Evolutionary conservation across 768 basidiomycete genomes (phyloP).

Genomic region (Leucosporidium creatinivorum): DNA sequence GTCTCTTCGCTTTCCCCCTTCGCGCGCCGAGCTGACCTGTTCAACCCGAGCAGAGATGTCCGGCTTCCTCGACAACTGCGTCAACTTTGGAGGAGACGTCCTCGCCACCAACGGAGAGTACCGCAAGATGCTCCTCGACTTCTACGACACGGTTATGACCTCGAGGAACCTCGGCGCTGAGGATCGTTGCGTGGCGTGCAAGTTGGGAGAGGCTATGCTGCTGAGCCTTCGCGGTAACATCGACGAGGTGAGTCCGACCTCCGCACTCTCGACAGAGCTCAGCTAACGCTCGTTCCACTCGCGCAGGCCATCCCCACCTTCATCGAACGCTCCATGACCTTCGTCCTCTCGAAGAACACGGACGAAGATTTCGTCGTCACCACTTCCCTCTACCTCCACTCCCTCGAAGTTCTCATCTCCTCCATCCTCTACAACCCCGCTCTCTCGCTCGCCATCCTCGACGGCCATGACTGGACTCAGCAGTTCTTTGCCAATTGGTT

Average conservation of each 20-base stretch:
- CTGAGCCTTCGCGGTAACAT: slow-evolving; percentile 69
- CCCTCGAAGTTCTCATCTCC: slow-evolving; percentile 76
- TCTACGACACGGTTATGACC: slow-evolving; percentile 67
- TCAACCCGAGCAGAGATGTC: slow-evolving; percentile 60
- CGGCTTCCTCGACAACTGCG: slow-evolving; percentile 77
- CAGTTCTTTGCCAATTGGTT: slow-evolving; percentile 85
- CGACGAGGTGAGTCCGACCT: slow-evolving; percentile 55
- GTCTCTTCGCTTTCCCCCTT: background rate
- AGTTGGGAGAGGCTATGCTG: slow-evolving; percentile 72
- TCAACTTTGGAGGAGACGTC: slow-evolving; percentile 70
- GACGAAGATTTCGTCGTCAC: slow-evolving; percentile 50
- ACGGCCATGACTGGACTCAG: slow-evolving; percentile 56
- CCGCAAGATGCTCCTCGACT: slow-evolving; percentile 69
- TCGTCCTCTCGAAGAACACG: slow-evolving; percentile 46
- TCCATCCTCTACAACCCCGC: slow-evolving; percentile 74
- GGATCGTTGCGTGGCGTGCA: slow-evolving; percentile 75
- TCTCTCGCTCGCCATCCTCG: slow-evolving; percentile 68
- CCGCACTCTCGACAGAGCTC: background rate
- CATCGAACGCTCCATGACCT: slow-evolving; percentile 55
- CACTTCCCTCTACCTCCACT: slow-evolving; percentile 59
- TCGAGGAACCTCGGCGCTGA: slow-evolving; percentile 69
- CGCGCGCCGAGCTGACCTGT: slow-evolving; percentile 34
- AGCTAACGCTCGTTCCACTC: background rate
- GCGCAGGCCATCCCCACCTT: slow-evolving; percentile 59
- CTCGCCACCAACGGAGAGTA: slow-evolving; percentile 69